phyloP scores from a whole-genome alignment of 441 rosid species.

The Metrosideros polymorpha region DNA sequence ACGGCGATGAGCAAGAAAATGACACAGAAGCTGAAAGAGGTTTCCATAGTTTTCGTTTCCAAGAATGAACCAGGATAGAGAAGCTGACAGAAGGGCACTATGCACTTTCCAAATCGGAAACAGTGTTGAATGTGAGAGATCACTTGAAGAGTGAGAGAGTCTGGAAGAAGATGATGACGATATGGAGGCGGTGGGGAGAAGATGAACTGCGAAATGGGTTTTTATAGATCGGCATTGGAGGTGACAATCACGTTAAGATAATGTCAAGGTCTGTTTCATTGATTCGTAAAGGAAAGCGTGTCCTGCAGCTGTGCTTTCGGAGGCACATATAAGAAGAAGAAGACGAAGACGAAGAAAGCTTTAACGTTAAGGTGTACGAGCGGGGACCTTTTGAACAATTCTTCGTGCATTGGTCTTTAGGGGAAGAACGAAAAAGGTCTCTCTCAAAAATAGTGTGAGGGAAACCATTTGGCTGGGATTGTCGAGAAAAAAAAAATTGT shows the following conservation, averaged over 20 bases:
- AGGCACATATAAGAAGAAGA: background rate
- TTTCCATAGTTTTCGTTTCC: background rate
- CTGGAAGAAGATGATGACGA: background rate
- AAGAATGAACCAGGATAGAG: background rate
- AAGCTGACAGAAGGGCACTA: background rate
- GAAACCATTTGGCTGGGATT: background rate
- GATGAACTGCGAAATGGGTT: background rate
- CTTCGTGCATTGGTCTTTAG: background rate
- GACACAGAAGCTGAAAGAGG: background rate
- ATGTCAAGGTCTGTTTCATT: background rate
- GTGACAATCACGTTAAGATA: background rate
- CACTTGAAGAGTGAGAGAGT: background rate
- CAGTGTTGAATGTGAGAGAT: background rate
- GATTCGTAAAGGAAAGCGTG: background rate
- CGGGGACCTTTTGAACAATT: background rate
- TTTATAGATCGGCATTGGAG: background rate
- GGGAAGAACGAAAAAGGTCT: background rate
- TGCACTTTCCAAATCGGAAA: background rate
- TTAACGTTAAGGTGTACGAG: background rate
- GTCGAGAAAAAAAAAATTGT: too few species aligned
- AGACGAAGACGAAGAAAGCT: background rate
- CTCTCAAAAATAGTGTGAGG: background rate
- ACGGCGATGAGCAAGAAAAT: background rate
- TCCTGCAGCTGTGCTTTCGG: background rate
- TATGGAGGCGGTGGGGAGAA: background rate